Percentiles rank a stretch among this genome's conserved stretches.
Conservation (phyloP, 192 early-diverging fungal genomes). For the Mortierella hygrophila region DNA sequence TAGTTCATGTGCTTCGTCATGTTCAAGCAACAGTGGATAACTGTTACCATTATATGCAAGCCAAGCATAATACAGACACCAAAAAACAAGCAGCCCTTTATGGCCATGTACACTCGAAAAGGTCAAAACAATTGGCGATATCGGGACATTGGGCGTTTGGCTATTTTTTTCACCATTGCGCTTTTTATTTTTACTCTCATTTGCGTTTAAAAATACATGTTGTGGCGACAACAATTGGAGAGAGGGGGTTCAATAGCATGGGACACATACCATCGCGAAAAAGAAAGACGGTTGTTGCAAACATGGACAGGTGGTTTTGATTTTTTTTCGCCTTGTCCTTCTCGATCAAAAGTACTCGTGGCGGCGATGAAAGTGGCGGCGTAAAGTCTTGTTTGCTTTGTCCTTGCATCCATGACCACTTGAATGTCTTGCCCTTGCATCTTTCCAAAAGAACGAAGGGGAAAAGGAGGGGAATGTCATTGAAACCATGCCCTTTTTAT, state of each 20-base stretch:
- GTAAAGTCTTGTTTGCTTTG: neutral
- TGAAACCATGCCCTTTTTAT: neutral
- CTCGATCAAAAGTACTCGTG: neutral
- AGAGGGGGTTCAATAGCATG: neutral
- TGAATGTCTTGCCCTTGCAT: conserved; percentile 1
- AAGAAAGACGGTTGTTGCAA: too few relatives aligned
- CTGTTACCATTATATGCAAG: too few relatives aligned
- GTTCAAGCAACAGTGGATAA: too few relatives aligned
- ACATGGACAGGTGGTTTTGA: too few relatives aligned
- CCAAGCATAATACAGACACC: too few relatives aligned
- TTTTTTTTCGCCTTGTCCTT: neutral
- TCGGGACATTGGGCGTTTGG: too few relatives aligned
- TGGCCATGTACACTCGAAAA: too few relatives aligned
- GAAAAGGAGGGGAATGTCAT: neutral
- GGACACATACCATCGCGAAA: neutral
- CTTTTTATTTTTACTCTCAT: neutral
- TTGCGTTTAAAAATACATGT: neutral
- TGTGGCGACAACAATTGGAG: neutral
- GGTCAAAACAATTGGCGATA: too few relatives aligned
- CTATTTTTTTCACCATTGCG: too few relatives aligned
- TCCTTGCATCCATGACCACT: neutral
- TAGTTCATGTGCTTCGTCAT: too few relatives aligned
- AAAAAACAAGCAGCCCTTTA: too few relatives aligned
- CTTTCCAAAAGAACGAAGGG: neutral
- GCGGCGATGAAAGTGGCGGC: neutral